Conservation (phyloP, 345 rosid species). For the Citrus glauca region DNA sequence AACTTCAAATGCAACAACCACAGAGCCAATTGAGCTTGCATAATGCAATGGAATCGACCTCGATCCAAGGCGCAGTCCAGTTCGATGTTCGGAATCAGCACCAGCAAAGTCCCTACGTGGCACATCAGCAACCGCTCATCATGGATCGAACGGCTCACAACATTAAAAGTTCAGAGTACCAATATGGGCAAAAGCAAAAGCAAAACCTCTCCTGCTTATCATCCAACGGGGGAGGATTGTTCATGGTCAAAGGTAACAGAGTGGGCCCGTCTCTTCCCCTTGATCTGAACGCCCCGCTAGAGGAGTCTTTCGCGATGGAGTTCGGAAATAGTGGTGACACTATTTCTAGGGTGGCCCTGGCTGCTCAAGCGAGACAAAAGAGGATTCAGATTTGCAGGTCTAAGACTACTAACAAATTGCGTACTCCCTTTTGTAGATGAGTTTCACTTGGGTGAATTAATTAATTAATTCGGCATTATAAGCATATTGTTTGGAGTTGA, state of each 20-base stretch:
- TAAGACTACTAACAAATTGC: conserved; percentile 16
- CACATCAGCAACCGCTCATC: conserved; percentile 3
- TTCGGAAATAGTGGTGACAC: background rate
- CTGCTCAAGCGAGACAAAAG: conserved; percentile 34
- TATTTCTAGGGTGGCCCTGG: conserved; percentile 14
- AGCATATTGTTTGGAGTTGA: background rate
- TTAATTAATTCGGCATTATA: background rate
- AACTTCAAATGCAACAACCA: background rate
- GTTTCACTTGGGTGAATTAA: background rate
- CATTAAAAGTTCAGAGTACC: background rate
- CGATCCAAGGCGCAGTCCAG: background rate
- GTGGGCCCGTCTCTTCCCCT: conserved; percentile 7
- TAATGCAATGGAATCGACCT: background rate
- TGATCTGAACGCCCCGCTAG: conserved; percentile 27
- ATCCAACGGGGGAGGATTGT: background rate
- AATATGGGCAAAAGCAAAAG: background rate
- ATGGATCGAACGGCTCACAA: background rate
- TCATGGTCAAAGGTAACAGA: background rate
- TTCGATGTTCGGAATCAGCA: background rate
- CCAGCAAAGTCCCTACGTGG: background rate
- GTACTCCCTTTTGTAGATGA: conserved; percentile 8
- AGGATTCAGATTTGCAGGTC: conserved; percentile 31
- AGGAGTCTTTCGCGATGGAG: conserved; percentile 12
- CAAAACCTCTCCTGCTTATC: background rate
- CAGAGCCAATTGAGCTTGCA: background rate